These are phyloP conservation scores for Hansenula sp. DNA, from an alignment of 1,139 yeast species.

Conservation along the genomic window DNA sequence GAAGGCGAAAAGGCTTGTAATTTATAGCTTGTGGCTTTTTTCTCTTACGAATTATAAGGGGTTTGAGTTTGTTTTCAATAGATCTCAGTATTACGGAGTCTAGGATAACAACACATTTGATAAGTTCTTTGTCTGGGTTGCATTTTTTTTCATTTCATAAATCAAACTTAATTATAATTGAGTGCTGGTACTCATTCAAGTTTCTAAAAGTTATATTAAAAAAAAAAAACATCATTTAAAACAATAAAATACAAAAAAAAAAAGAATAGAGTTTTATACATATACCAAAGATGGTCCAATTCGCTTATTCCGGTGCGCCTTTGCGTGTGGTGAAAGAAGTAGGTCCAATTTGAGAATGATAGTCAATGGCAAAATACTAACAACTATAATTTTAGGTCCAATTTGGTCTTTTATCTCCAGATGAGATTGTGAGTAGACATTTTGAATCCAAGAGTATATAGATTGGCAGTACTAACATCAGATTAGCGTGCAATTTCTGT, in stretches of 20 bases:
- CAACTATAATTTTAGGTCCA: constrained; percentile 52
- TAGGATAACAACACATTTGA: no score
- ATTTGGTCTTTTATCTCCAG: constrained; percentile 96
- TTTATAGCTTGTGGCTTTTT: neutral
- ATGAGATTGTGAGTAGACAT: constrained; percentile 60
- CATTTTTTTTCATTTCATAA: neutral
- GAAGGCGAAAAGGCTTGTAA: neutral
- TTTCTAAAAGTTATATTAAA: neutral
- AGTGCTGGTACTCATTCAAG: constrained; percentile 1
- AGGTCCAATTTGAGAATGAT: constrained; percentile 23
- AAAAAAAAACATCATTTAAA: neutral
- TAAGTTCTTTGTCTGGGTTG: neutral
- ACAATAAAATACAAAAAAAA: neutral
- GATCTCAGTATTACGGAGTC: no score
- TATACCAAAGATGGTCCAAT: constrained; percentile 36
- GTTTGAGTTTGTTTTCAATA: neutral
- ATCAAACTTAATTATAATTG: neutral
- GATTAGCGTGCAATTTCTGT: constrained; percentile 82
- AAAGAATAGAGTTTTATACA: neutral
- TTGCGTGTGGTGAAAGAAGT: constrained; percentile 94
- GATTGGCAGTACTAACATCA: constrained; percentile 19
- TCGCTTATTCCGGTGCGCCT: constrained; percentile 97
- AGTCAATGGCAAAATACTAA: constrained; percentile 2
- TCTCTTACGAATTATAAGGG: neutral
- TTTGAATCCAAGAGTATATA: no score